These are phyloP conservation scores for Leccinum incarnatum DNA, from an alignment of 768 basidiomycete species.

Conservation along the genomic window DNA sequence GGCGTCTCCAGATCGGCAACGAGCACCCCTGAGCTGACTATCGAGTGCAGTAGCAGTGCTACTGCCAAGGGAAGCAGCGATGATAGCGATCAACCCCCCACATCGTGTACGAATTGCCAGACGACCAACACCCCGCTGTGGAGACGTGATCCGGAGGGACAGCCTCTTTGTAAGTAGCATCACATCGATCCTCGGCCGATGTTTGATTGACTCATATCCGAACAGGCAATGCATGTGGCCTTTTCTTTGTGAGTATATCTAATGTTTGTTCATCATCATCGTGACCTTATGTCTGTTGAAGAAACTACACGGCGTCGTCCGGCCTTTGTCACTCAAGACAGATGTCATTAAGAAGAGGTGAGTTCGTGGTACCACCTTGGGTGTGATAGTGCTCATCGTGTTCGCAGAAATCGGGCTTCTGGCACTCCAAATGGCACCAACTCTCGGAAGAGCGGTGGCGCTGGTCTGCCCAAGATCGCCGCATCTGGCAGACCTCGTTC, in stretches of 20 bases:
- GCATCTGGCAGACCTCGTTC: constrained; percentile 72
- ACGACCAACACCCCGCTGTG: constrained; percentile 94
- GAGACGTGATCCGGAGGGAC: constrained; percentile 90
- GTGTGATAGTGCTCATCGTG: neutral
- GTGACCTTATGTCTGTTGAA: constrained; percentile 32
- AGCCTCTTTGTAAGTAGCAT: constrained; percentile 72
- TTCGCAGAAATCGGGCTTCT: constrained; percentile 71
- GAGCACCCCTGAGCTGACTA: constrained; percentile 63
- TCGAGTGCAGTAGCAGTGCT: constrained; percentile 28
- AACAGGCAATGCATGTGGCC: constrained; percentile 83
- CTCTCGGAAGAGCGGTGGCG: constrained; percentile 55
- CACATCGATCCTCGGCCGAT: constrained; percentile 6
- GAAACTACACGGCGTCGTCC: constrained; percentile 95
- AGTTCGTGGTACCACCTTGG: constrained; percentile 8
- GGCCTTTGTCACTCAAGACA: constrained; percentile 93
- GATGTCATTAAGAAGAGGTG: constrained; percentile 97
- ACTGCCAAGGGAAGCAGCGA: constrained; percentile 47
- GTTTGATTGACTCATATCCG: constrained; percentile 14
- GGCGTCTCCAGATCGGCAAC: constrained; percentile 49
- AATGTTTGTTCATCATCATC: neutral
- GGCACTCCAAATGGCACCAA: constrained; percentile 60
- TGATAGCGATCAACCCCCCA: constrained; percentile 70
- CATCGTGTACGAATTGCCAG: constrained; percentile 90
- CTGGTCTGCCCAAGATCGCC: constrained; percentile 71
- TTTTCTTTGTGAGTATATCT: constrained; percentile 77